phyloP scores from a whole-genome alignment of 306 rosid genomes.

The Cotoneaster glaucophyllus region DNA sequence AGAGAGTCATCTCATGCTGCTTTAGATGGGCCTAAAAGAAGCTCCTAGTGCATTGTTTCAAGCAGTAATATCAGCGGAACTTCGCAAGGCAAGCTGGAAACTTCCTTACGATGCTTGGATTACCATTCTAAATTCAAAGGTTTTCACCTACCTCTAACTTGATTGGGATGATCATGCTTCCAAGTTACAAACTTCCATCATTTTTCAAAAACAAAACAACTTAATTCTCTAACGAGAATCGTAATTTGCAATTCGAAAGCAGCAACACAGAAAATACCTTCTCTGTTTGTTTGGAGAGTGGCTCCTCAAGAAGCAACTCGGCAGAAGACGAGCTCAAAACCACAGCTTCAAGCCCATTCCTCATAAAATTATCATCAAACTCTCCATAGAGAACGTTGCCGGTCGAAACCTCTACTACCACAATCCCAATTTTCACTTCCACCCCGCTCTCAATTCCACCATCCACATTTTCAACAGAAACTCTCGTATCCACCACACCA shows the following conservation, averaged over 20 bases:
- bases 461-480: slow-evolving; percentile 33
- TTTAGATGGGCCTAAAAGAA: slow-evolving; percentile 76
- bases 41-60: slow-evolving; percentile 68
- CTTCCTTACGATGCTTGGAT: neutral
- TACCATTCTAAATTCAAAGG: neutral
- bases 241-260: neutral
- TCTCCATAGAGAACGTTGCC: slow-evolving; percentile 79
- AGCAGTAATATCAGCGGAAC: slow-evolving; percentile 1
- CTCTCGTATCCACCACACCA: slow-evolving; percentile 68
- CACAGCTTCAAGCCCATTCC: too few species aligned
- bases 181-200: neutral
- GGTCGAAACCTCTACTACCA: slow-evolving; percentile 77
- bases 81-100: neutral
- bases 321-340: slow-evolving; percentile 78
- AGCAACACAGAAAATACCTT: slow-evolving; percentile 41
- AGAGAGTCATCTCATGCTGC: slow-evolving; percentile 69
- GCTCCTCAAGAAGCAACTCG: slow-evolving; percentile 83
- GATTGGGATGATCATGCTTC: neutral
- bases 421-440: slow-evolving; percentile 62
- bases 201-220: neutral
- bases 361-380: slow-evolving; percentile 59
- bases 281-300: slow-evolving; percentile 73
- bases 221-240: neutral
- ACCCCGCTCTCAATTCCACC: slow-evolving; percentile 25
- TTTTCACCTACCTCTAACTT: neutral